phyloP scores from a whole-genome alignment of 2,329 filamentous ascomycete genomes.

The Fonsecaea monophora region DNA sequence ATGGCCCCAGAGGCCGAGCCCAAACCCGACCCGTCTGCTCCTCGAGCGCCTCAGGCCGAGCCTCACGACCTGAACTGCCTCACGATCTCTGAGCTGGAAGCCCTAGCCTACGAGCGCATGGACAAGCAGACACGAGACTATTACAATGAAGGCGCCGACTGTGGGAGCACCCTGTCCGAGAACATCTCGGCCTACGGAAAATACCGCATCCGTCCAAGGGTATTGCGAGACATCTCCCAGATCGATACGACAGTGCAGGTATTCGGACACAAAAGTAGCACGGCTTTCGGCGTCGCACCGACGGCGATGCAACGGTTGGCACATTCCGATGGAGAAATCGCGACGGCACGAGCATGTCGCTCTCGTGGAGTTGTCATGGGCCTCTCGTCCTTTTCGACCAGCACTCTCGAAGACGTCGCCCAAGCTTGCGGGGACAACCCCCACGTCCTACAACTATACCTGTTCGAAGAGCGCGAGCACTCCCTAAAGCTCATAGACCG shows the following conservation, averaged over 20 bases:
- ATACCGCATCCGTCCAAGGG: constrained; percentile 51
- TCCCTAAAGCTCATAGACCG: constrained; percentile 48
- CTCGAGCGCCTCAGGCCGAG: constrained; percentile 19
- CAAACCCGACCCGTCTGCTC: constrained; percentile 2
- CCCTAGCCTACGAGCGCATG: constrained; percentile 45
- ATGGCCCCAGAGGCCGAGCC: not conserved
- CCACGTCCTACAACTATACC: constrained; percentile 58
- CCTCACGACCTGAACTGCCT: constrained; percentile 51
- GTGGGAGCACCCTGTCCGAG: constrained; percentile 39
- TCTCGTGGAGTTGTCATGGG: constrained; percentile 52
- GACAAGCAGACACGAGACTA: constrained; percentile 50
- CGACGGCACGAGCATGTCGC: constrained; percentile 53
- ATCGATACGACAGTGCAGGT: constrained; percentile 50
- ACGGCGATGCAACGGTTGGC: constrained; percentile 59
- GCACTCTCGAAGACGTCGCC: constrained; percentile 52
- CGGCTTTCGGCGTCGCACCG: constrained; percentile 59
- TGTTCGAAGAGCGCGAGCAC: constrained; percentile 55
- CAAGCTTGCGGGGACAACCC: constrained; percentile 45
- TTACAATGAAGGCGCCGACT: constrained; percentile 60
- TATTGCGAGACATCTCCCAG: constrained; percentile 48
- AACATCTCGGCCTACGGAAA: constrained; percentile 40
- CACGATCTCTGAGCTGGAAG: constrained; percentile 51
- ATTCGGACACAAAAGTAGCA: constrained; percentile 51
- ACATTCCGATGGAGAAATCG: constrained; percentile 57
- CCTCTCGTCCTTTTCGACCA: constrained; percentile 52